Percentiles rank a stretch among this genome's conserved stretches.
phyloP scores from a whole-genome alignment of 208 protist species.

The Leptomonas pyrrhocoris region DNA sequence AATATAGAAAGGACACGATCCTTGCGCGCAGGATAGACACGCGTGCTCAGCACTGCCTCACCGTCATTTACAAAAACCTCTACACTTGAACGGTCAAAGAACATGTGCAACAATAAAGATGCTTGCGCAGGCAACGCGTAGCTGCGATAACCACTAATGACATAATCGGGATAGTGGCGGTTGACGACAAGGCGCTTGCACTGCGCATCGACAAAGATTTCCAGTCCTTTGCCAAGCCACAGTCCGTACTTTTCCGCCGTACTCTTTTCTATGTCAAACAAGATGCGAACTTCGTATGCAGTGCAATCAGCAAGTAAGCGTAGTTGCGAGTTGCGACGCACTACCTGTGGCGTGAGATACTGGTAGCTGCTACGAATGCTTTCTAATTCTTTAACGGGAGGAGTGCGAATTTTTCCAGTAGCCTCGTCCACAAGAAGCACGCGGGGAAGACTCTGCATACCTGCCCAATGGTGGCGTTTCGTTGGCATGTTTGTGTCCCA shows the following conservation, averaged over 20 bases:
- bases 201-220: conserved; percentile 56
- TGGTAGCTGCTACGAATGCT: conserved; percentile 39
- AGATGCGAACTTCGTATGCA: conserved; percentile 43
- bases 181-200: conserved; percentile 46
- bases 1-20: conserved; percentile 47
- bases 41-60: conserved; percentile 41
- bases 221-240: conserved; percentile 52
- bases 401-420: conserved; percentile 35
- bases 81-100: conserved; percentile 58
- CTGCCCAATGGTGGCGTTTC: conserved; percentile 50
- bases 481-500: conserved; percentile 65
- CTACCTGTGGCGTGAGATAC: conserved; percentile 29
- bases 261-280: conserved; percentile 41
- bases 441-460: conserved; percentile 52
- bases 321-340: conserved; percentile 40
- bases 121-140: conserved; percentile 37
- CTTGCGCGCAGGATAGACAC: conserved; percentile 46
- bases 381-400: conserved; percentile 46
- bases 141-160: conserved; percentile 60
- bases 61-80: conserved; percentile 72
- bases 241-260: conserved; percentile 66
- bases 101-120: conserved; percentile 42
- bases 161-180: conserved; percentile 56
- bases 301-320: conserved; percentile 41
- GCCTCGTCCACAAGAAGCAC: conserved; percentile 42